Conservation (phyloP, 495 filamentous ascomycete genomes). For the Friedmanniomyces simplex region DNA sequence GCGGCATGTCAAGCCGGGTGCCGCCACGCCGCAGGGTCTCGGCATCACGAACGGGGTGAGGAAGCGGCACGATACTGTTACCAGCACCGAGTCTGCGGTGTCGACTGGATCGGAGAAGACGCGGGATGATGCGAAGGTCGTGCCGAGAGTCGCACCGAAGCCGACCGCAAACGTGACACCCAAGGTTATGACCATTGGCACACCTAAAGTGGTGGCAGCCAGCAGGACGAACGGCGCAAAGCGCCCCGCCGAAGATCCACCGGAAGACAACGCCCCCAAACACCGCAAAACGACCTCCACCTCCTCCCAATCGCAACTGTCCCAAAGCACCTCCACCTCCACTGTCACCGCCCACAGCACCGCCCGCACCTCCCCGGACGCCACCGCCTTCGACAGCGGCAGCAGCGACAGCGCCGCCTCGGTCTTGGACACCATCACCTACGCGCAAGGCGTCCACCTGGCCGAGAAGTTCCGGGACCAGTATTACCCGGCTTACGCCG, state of each 20-base stretch:
- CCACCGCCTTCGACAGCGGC: neutral
- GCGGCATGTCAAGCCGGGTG: slow-evolving; percentile 2
- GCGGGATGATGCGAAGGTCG: neutral
- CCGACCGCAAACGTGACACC: neutral
- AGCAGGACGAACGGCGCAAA: slow-evolving; percentile 16
- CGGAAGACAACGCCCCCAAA: slow-evolving; percentile 17
- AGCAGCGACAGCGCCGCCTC: slow-evolving; percentile 16
- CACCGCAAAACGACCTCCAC: slow-evolving; percentile 14
- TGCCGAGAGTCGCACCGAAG: slow-evolving; percentile 2
- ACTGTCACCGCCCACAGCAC: neutral
- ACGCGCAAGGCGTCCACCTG: slow-evolving; percentile 10
- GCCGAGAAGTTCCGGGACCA: slow-evolving; percentile 14
- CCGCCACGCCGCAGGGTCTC: slow-evolving; percentile 11
- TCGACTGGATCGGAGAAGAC: slow-evolving; percentile 2
- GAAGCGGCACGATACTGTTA: slow-evolving; percentile 15
- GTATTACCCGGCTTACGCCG: slow-evolving; percentile 14
- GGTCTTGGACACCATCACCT: slow-evolving; percentile 13
- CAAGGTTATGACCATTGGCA: slow-evolving; percentile 17
- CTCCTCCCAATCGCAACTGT: slow-evolving; percentile 9
- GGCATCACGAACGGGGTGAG: slow-evolving; percentile 10
- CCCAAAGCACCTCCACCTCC: neutral
- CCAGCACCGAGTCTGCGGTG: slow-evolving; percentile 1
- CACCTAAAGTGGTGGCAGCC: slow-evolving; percentile 14
- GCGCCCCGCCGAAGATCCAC: slow-evolving; percentile 25
- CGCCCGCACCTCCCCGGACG: slow-evolving; percentile 11